These are phyloP conservation scores for Sporisorium iseilematis-ciliati DNA, from an alignment of 1,284 basidiomycete genomes.

Conservation along the genomic window DNA sequence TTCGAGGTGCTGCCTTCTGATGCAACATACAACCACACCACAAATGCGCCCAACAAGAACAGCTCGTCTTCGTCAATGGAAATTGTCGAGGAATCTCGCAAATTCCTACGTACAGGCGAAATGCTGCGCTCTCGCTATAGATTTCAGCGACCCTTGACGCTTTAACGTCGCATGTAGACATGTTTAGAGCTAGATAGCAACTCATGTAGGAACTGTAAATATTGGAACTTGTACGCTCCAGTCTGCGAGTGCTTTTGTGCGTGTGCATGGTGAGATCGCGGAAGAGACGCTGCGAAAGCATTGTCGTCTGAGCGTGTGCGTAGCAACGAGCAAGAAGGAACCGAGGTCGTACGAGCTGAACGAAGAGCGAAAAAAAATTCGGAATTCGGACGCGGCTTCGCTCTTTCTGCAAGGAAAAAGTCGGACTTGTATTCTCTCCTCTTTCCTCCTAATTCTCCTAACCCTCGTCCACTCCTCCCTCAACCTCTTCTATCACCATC, in stretches of 20 bases:
- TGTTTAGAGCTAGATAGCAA: neutral
- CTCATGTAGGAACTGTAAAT: too few relatives aligned
- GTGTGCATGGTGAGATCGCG: too few relatives aligned
- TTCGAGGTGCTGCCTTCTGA: constrained; percentile 22
- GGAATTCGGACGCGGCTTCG: constrained; percentile 10
- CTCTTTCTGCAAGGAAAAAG: constrained; percentile 10
- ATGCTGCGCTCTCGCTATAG: constrained; percentile 31
- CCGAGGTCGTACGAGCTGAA: neutral
- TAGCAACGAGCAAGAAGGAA: neutral
- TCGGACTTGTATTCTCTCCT: constrained; percentile 10
- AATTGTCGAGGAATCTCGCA: neutral
- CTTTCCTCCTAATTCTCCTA: neutral
- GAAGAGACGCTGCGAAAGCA: neutral
- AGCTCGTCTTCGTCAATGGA: neutral
- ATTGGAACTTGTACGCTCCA: too few relatives aligned
- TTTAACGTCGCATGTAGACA: constrained; percentile 7
- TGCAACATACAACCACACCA: constrained; percentile 48
- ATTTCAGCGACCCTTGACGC: constrained; percentile 27
- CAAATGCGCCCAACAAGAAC: constrained; percentile 32
- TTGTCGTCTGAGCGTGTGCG: neutral
- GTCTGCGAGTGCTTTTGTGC: too few relatives aligned
- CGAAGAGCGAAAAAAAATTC: neutral
- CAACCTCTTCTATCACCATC: neutral
- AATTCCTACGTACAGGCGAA: constrained; percentile 15
- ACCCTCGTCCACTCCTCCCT: neutral